These are phyloP conservation scores for Crucihimalaya himalaica DNA, from an alignment of 345 rosid species.

Conservation along the genomic window DNA sequence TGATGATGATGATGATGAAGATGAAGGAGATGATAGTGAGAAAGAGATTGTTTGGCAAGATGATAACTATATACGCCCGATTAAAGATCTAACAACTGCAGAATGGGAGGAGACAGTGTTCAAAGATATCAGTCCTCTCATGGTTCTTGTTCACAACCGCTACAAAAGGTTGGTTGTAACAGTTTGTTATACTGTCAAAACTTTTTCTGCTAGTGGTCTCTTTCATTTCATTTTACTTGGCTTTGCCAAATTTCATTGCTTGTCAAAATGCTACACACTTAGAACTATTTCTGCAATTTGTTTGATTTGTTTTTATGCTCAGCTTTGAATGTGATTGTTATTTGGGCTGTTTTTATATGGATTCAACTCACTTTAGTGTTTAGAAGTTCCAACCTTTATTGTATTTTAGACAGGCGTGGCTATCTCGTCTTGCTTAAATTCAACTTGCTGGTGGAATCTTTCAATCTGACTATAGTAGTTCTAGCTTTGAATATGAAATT, in stretches of 20 bases:
- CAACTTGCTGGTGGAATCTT: background rate
- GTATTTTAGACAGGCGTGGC: background rate
- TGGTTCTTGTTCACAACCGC: slow-evolving; percentile 85
- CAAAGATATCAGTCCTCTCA: slow-evolving; percentile 87
- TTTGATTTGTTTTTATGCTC: too few relatives aligned
- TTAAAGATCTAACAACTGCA: slow-evolving; percentile 71
- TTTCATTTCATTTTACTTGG: background rate
- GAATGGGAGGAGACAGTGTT: slow-evolving; percentile 91
- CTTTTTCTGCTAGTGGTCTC: background rate
- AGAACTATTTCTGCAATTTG: background rate
- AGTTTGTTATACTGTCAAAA: background rate
- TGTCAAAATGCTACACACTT: background rate
- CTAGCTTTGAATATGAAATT: slow-evolving; percentile 10
- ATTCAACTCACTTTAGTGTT: slow-evolving; percentile 2
- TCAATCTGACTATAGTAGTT: slow-evolving; percentile 4
- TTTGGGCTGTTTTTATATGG: background rate
- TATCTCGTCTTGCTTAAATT: background rate
- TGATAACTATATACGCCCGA: slow-evolving; percentile 85
- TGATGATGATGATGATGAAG: slow-evolving; percentile 53
- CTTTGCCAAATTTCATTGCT: background rate
- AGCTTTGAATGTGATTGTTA: background rate
- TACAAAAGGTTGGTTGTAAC: slow-evolving; percentile 61
- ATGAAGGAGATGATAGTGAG: slow-evolving; percentile 58
- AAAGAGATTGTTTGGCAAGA: slow-evolving; percentile 92
- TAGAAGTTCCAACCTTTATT: slow-evolving; percentile 2